These are phyloP conservation scores for Trichoderma sp. DNA, from an alignment of 2,329 filamentous ascomycete species.

Conservation along the genomic window DNA sequence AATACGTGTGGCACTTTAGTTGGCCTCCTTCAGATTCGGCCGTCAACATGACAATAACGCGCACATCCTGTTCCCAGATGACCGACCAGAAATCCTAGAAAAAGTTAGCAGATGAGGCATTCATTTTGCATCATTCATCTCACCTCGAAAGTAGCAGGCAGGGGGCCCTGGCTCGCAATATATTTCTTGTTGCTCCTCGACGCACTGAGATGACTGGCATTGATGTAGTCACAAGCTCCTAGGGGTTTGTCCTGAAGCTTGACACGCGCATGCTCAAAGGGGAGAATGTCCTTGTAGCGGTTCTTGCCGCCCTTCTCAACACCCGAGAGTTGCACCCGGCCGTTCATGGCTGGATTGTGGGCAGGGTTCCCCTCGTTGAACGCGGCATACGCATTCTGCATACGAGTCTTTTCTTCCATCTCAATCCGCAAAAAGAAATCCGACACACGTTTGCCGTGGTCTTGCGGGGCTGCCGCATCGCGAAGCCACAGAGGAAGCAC, in stretches of 20 bases:
- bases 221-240: constrained; percentile 87
- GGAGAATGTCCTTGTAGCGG: constrained; percentile 95
- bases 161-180: constrained; percentile 90
- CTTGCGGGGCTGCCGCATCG: constrained; percentile 60
- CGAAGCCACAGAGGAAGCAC: constrained; percentile 75
- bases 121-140: constrained; percentile 31
- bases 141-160: constrained; percentile 88
- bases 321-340: constrained; percentile 72
- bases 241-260: constrained; percentile 66
- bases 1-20: constrained; percentile 93
- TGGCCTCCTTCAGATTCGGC: constrained; percentile 92
- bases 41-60: constrained; percentile 94
- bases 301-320: constrained; percentile 96
- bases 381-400: constrained; percentile 70
- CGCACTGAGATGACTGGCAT: constrained; percentile 82
- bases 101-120: not conserved
- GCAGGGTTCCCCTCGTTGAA: constrained; percentile 42
- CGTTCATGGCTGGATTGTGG: constrained; percentile 27
- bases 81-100: constrained; percentile 93
- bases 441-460: constrained; percentile 78
- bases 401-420: constrained; percentile 81
- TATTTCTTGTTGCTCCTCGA: constrained; percentile 85
- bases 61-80: constrained; percentile 93
- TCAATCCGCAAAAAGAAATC: constrained; percentile 84
- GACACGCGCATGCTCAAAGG: constrained; percentile 90